Conservation (phyloP, 2,329 filamentous ascomycete species). For the Epichloe baconii region DNA sequence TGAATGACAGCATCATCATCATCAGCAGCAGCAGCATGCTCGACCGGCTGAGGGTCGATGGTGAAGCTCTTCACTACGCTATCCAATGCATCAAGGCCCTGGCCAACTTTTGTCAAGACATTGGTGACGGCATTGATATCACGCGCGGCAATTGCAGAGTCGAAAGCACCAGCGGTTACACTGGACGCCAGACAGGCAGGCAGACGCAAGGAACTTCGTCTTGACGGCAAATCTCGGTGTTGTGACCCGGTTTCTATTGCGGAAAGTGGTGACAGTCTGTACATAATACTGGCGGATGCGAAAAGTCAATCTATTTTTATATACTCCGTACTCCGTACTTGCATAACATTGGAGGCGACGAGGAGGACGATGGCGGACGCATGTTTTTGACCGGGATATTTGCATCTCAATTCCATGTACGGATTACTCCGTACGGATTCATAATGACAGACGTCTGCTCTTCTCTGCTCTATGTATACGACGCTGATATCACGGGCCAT, state of each 20-base stretch:
- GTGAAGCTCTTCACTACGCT: neutral
- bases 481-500: too few species aligned
- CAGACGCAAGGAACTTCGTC: constrained; percentile 5
- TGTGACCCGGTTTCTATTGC: neutral
- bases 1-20: neutral
- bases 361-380: too few species aligned
- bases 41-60: neutral
- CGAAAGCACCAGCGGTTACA: constrained; percentile 1
- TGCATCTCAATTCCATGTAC: too few species aligned
- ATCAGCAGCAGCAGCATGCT: neutral
- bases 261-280: too few species aligned
- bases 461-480: too few species aligned
- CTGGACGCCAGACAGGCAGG: constrained; percentile 4
- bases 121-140: neutral
- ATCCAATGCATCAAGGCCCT: neutral
- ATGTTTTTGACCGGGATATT: too few species aligned
- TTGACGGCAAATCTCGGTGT: neutral
- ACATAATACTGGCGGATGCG: too few species aligned
- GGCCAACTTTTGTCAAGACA: neutral
- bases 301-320: too few species aligned
- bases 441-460: too few species aligned
- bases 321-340: too few species aligned
- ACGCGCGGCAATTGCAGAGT: neutral
- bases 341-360: too few species aligned
- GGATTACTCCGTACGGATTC: too few species aligned